Base-by-base conservation (phyloP, 192 early-diverging fungal genomes). In the Coemansia sp. region DNA sequence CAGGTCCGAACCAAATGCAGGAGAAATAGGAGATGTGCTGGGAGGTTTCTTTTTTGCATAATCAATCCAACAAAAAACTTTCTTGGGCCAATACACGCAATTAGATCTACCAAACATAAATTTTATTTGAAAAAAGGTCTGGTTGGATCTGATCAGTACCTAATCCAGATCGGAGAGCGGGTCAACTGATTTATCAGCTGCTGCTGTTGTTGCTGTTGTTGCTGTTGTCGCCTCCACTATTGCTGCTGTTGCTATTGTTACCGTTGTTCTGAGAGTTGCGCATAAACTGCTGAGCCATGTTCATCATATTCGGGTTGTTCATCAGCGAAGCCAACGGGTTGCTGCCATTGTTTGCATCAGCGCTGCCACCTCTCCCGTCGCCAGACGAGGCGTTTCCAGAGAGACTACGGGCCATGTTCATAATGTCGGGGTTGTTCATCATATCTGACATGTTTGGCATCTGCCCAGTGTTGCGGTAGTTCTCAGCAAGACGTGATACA, bases 401-500 rank as follows among this genome's bases (percentile, higher is more conserved):
- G 63, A 75, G 37, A 53, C 61, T 72, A 58, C 75, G 66, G 9
- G 75, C 72, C 73, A 84, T 78, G 56, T 84, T 69, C 63, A 72
- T 67, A 5, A 84, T 39, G 25, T 79, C 76, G 0, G 81, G 81
- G 22, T 84, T 77, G 70, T 57, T 75, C 79, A 85, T 82, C 60
- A 85, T 59, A 39, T 77, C 75, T 5, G 72, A 56, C 69, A 83
- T 83, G 61, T 58, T 77, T 1, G 81, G 81, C 63, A 74, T 72
- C 73, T 83, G 75, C 19, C 81, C 81, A 5, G 50, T 70, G 67
- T 13, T 78, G 70, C 73, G 72, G 64, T 72, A 77, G 76, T 75
- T 78, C 22, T 75, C 63, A 25, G 72, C 76, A 93, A 98, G 93
- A 68, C 90, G 86, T 45, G 91, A 86, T 62, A 97, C 76, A 10